These are phyloP conservation scores for Coniochaeta sp. DNA, from an alignment of 2,329 filamentous ascomycete species.

Conservation along the genomic window DNA sequence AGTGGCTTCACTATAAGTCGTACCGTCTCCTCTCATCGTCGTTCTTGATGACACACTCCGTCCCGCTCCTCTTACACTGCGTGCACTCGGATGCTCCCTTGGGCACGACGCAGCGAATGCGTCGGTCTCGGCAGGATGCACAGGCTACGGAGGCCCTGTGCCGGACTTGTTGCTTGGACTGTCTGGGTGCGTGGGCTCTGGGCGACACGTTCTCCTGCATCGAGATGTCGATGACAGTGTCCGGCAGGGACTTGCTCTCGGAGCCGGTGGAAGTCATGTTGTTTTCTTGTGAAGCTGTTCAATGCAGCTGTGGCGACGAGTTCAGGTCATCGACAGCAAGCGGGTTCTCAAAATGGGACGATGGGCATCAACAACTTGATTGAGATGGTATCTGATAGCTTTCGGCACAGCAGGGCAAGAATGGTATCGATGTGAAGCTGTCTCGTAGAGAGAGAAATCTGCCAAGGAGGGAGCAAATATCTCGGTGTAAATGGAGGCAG, in stretches of 20 bases:
- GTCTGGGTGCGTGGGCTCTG: conserved; percentile 17
- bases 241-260: conserved; percentile 7
- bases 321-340: background rate
- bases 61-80: conserved; percentile 43
- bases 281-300: background rate
- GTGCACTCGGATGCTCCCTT: conserved; percentile 42
- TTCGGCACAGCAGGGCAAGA: background rate
- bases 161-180: conserved; percentile 28
- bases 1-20: conserved; percentile 10
- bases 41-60: conserved; percentile 48
- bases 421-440: background rate
- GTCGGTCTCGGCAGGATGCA: conserved; percentile 41
- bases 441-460: background rate
- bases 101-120: conserved; percentile 44
- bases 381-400: background rate
- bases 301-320: background rate
- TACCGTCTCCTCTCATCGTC: conserved; percentile 49
- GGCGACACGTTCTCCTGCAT: conserved; percentile 27
- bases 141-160: conserved; percentile 48
- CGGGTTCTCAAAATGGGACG: background rate
- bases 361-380: background rate
- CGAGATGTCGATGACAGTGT: conserved; percentile 16
- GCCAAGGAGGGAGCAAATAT: background rate
- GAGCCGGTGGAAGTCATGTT: conserved; percentile 7
- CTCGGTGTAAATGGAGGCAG: background rate